These are phyloP conservation scores for Lachnellula arida DNA, from an alignment of 2,329 filamentous ascomycete genomes.

Conservation along the genomic window DNA sequence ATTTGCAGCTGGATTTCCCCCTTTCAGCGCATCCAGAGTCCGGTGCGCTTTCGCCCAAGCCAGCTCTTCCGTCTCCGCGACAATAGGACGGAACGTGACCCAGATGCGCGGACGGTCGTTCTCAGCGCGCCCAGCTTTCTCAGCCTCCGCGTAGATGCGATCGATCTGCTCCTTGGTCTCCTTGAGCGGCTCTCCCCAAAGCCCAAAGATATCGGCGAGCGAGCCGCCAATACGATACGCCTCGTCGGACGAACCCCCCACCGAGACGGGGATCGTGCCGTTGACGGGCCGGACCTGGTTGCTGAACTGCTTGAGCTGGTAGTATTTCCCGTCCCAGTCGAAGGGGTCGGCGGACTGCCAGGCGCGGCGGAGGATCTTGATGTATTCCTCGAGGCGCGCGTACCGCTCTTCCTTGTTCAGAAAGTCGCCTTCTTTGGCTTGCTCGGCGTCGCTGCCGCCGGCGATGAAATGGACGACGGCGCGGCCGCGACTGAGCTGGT, in stretches of 20 bases:
- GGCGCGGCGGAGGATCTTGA: conserved; percentile 53
- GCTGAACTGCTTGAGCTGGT: conserved; percentile 53
- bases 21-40: conserved; percentile 48
- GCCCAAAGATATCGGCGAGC: conserved; percentile 57
- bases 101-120: conserved; percentile 53
- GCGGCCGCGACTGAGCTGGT: conserved; percentile 53
- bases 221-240: conserved; percentile 56
- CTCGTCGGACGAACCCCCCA: conserved; percentile 54
- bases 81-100: conserved; percentile 60
- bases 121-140: conserved; percentile 46
- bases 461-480: conserved; percentile 61
- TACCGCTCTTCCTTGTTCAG: conserved; percentile 54
- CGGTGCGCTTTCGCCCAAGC: conserved; percentile 57
- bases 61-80: conserved; percentile 57
- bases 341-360: conserved; percentile 54
- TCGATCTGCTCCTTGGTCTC: conserved; percentile 61
- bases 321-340: conserved; percentile 58
- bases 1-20: conserved; percentile 34
- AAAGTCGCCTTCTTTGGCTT: conserved; percentile 57
- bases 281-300: conserved; percentile 50
- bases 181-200: conserved; percentile 60
- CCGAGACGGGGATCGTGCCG: conserved; percentile 51
- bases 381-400: conserved; percentile 55
- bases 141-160: conserved; percentile 53
- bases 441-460: conserved; percentile 55